Base-by-base conservation (phyloP, 352 stramenopile species). In the Pythium aphanidermatum region DNA sequence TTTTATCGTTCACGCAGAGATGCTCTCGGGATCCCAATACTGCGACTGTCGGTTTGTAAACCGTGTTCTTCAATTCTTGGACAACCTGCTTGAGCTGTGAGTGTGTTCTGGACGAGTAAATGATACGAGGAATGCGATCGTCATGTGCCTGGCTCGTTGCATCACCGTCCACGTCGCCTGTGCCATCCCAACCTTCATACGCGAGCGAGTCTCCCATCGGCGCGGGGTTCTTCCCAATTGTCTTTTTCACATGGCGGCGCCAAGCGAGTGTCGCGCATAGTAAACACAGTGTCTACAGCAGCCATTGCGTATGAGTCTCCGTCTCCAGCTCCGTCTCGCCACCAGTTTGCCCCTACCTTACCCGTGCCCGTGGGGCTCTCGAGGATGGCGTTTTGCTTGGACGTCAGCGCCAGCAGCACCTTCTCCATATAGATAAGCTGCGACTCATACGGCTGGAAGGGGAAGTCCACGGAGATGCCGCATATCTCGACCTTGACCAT, bases 31-130 rank as follows among this genome's bases (percentile, higher is more conserved):
- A 98, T 27, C 94, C 96, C 0, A 99, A 63, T 20, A 98, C 84
- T 0, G 83, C 79, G 13, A 95, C 57, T 2, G 63, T 70, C 6
- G 92, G 92, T 14, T 73, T 66, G 65, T 98, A 99, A n/a, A 77
- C 65, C 21, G 95, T 98, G 58, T 86, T 97, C 37, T 96, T 96
- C 17, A 99, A 74, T 63, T 99, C 95, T 42, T 96, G 78, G 7
- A 98, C 83, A 19, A 99, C 96, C 60, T 99, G 94, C 27, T 95
- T 96, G 12, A 99, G 73, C 65, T 99, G 96, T n/a, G 91, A 98
- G 67, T 99, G 96, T 4, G 96, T 99, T 20, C 96, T 72, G 25
- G 95, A 98, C 41, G 96, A 97, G 62, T 99, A 99, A 58, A 99
- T 97, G 51, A 99, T 98, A 19, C 87, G 83, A 6, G 91, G 86